Conservation (phyloP, 2,329 filamentous ascomycete genomes). For the Rutstroemia sydowiana region DNA sequence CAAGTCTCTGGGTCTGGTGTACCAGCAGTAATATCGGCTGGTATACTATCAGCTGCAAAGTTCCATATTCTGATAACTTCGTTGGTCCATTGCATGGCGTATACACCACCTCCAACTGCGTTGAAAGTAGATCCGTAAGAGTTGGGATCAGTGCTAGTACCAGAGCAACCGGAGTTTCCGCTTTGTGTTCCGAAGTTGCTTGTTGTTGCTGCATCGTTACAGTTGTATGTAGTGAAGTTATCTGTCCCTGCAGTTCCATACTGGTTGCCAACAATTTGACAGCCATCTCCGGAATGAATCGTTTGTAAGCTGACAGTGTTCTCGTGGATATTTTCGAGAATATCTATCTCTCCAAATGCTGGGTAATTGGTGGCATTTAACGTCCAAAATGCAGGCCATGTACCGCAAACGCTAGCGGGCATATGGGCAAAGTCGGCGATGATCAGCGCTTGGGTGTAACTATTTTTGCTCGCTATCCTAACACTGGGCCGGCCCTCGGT, state of each 20-base stretch:
- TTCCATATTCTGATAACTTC: constrained; percentile 67
- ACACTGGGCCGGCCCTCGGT: constrained; percentile 56
- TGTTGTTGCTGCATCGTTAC: constrained; percentile 16
- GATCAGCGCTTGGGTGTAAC: constrained; percentile 58
- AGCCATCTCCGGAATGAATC: constrained; percentile 48
- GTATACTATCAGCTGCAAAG: constrained; percentile 58
- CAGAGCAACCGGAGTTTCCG: constrained; percentile 21
- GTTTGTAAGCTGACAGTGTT: constrained; percentile 53
- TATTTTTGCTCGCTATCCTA: constrained; percentile 56
- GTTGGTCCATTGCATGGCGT: constrained; percentile 62
- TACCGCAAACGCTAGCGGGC: constrained; percentile 62
- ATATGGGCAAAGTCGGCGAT: constrained; percentile 61
- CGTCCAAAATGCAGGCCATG: constrained; percentile 57
- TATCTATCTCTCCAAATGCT: constrained; percentile 52
- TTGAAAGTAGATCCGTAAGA: constrained; percentile 56
- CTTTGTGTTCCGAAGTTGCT: constrained; percentile 35
- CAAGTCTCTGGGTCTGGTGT: constrained; percentile 57
- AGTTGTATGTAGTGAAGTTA: constrained; percentile 17
- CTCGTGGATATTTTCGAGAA: constrained; percentile 62
- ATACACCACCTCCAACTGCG: constrained; percentile 54
- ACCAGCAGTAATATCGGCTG: constrained; percentile 50
- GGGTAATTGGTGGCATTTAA: constrained; percentile 57
- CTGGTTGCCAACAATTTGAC: constrained; percentile 31
- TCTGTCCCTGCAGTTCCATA: background rate
- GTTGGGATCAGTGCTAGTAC: constrained; percentile 33